Base-by-base conservation (phyloP, 2,329 filamentous ascomycete species). In the Aureobasidium sp. region DNA sequence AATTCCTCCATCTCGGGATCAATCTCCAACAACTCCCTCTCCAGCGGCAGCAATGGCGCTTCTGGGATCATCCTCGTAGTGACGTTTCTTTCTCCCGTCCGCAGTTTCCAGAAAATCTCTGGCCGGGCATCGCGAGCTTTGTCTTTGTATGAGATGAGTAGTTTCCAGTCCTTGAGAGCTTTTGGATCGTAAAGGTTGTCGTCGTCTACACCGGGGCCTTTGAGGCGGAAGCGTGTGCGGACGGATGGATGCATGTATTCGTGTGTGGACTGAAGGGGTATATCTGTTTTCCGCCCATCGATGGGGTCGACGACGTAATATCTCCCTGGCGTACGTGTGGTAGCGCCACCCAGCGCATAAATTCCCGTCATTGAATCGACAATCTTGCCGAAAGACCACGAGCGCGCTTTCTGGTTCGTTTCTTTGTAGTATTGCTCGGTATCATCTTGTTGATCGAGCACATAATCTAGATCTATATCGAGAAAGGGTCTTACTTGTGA, bases 221-320 rank as follows among this genome's bases (percentile, higher is more conserved):
- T 60, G 4, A 76, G 67, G 11, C 68, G 69, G 39, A 71, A 58
- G 12, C 75, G 68, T 0, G 72, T 66, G 17, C 75, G 70, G 4
- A 73, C 75, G 4, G 66, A 73, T 4, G 75, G 70, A 59, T 78
- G 75, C 25, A 78, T 72, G 59, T 77, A 78, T 62, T 78, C 75
- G 58, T 74, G 70, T 21, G 75, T 78, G 19, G 76, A 67, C 27
- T 68, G 64, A 27, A 78, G 66, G 1, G 72, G 71, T 1, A 71
- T 66, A 17, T 68, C 60, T 4, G 73, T 77, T 29, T 64, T 50
- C 19, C 64, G 64, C 35, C 72, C 70, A 12, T 68, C 71, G 27
- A 63, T 58, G 4, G 74, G 75, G 58, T 77, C 70, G 2, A 70
- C 63, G n/a, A 67, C 69, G 38, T 65, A 68, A 59, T 78, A 77